phyloP scores from a whole-genome alignment of 2,329 filamentous ascomycete genomes.

The Neonectria sp. region DNA sequence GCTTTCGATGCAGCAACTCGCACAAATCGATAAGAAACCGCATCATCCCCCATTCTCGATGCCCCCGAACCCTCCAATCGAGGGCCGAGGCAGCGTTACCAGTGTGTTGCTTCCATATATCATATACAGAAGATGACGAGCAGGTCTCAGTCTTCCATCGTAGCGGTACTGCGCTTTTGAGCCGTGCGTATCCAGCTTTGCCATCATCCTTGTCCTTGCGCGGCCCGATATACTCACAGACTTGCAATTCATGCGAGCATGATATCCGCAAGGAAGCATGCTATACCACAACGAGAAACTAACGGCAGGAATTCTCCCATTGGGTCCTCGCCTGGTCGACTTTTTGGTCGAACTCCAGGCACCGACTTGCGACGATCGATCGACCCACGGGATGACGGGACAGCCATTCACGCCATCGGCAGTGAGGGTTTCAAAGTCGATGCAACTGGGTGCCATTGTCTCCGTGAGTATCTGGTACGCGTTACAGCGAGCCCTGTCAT shows the following conservation, averaged over 20 bases:
- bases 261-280: constrained; percentile 3
- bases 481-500: constrained; percentile 5
- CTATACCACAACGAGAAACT: constrained; percentile 24
- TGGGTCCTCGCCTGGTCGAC: constrained; percentile 28
- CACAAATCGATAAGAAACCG: constrained; percentile 35
- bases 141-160: constrained; percentile 1
- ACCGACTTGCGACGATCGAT: constrained; percentile 29
- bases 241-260: constrained; percentile 11
- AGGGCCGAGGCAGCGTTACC: not conserved
- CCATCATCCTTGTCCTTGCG: constrained; percentile 12
- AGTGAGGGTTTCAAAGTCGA: constrained; percentile 14
- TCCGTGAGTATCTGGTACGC: constrained; percentile 23
- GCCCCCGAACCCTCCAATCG: constrained; percentile 6
- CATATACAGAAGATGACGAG: not conserved
- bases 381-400: constrained; percentile 32
- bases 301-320: constrained; percentile 35
- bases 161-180: not conserved
- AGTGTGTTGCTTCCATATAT: constrained; percentile 9
- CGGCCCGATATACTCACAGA: constrained; percentile 14
- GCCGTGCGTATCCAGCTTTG: constrained; percentile 8
- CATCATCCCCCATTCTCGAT: constrained; percentile 33
- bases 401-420: constrained; percentile 30
- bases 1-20: constrained; percentile 24
- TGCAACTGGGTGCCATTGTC: constrained; percentile 4
- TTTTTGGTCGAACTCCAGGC: constrained; percentile 20